Evolutionary conservation across 345 rosid genomes (phyloP), one percentile per base, ranked within the genome.

Genomic region (Erodium maritimum): DNA sequence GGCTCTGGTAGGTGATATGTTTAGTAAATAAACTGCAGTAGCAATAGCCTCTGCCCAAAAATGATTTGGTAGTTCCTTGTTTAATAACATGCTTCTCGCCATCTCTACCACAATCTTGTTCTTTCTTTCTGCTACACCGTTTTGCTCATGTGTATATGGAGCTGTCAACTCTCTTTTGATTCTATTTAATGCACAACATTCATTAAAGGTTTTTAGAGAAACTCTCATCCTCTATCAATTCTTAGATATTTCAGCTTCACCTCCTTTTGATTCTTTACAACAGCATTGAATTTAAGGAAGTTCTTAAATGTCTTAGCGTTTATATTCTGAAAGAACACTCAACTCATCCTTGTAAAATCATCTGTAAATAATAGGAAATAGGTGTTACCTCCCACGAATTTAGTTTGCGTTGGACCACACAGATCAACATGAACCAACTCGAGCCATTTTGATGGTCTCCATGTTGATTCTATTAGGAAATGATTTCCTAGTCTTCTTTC

Each of bases 371-470:
- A 12, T 3, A 56, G 23, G 17, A 56, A 21, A 24, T 56, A 56
- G 2, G 2, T 2, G 13, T 37, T 22, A 11, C 42, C 42, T 22
- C 59, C 59, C 11, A 18, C 2, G 2, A 22, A 54, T 21, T 54
- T 5, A 4, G 4, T 54, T 7, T 17, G 18, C 57, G 23, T 18
- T 54, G 57, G 57, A n/a, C 57, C 57, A 21, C 57, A 54, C 14
- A 54, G 21, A 54, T 54, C 57, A 8, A 14, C 57, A 54, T 54
- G 57, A 4, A 54, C 23, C 21, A 54, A 54, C 21, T 54, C 34
- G 5, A 29, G 8, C 5, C 34, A 29, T 29, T 29, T 3, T 29
- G 34, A 3, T 29, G 34, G 5, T 29, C 34, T 29, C 34, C 8
- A 29, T 3, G 34, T 59, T 29, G 8, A 8, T 8, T 29, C 8